Evolutionary conservation across 2,329 filamentous ascomycete species (phyloP), one percentile per base, ranked within the genome.

Genomic region (Neofusicoccum umdonicola): DNA sequence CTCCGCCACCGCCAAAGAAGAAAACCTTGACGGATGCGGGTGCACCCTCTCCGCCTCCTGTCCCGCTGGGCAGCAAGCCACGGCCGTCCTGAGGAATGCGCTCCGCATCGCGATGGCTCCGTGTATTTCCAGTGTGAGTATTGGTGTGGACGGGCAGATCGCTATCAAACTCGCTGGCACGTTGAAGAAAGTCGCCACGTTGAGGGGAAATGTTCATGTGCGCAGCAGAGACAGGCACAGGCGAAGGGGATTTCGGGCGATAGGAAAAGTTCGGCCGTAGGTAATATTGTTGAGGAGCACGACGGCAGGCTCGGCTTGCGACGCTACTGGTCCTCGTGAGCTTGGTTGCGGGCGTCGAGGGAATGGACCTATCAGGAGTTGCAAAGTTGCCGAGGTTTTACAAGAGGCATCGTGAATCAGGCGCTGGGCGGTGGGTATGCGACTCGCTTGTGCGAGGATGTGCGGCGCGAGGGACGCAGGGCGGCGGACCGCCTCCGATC

Each of bases 1-100:
- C 86, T 3, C 86, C 85, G 1, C 85, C 84, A n/a, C 83, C 83
- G 35, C 80, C 81, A 39, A 87, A 87, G 77, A 86, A 83, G 71
- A 79, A 79, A 48, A 60, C 63, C n/a, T 61, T 62, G 61, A 39
- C 79, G n/a, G 76, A 76, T 8, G 19, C 73, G 27, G 71, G 70
- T 22, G 74, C 75, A 37, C 82, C 85, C 13, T 13, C 54, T 34
- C 54, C 54, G 39, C 86, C 86, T 12, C 86, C 86, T 3, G 73
- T 88, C 17, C 86, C 86, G 0, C 69, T 87, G 67, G 77, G 76
- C 17, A 87, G 84, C 64, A 88, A 87, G 71, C 86, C 86, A 11
- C 41, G 62, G 44, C 45, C 39, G 27, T 45, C 22, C 13, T 58
- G 39, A 58, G 22, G 11, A 35, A 42, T 13, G 51, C 45, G 11